A percentile compares a stretch with the other conserved stretches of the same genome.
Conservation (phyloP, 176 grass and related monocot genomes). For the Chrysopogon serrulatus region DNA sequence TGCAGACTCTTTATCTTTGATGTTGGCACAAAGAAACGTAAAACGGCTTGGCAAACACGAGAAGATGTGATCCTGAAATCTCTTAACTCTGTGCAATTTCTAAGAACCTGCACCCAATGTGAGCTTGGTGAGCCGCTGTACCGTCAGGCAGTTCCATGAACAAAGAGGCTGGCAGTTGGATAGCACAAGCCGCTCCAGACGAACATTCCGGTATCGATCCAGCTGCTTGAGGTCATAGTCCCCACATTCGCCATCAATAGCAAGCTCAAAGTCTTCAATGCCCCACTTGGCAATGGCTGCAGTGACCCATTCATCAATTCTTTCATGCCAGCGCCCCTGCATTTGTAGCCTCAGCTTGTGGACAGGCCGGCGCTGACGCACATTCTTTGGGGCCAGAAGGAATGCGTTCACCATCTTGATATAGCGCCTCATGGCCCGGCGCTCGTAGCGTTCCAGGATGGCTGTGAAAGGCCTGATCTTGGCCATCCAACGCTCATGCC, state of each 20-base stretch:
- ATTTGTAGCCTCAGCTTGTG: slow-evolving; percentile 20
- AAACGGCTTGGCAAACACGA: rapidly evolving
- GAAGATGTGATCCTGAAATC: slow-evolving; percentile 3
- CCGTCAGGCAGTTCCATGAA: background rate
- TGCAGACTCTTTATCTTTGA: slow-evolving; percentile 11
- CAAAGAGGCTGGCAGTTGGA: background rate
- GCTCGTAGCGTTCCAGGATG: slow-evolving; percentile 7
- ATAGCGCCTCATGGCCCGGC: background rate
- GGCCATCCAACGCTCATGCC: background rate
- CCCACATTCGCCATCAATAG: background rate
- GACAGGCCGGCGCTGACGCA: background rate
- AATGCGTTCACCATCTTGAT: slow-evolving; percentile 15
- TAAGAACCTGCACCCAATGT: background rate
- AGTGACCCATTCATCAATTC: slow-evolving; percentile 5
- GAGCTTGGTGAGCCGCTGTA: slow-evolving; percentile 20
- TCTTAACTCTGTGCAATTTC: background rate
- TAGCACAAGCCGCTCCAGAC: background rate
- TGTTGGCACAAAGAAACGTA: background rate
- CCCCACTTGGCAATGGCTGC: slow-evolving; percentile 18
- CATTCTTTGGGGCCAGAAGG: background rate
- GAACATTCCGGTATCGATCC: background rate
- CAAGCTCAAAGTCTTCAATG: slow-evolving; percentile 17
- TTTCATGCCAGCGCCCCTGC: background rate
- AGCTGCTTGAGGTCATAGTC: background rate
- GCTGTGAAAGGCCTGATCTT: background rate